Evolutionary conservation across 371 early-diverging fungal genomes (phyloP), one percentile per base, ranked within the genome.

Genomic region (Basidiobolus meristosporus): DNA sequence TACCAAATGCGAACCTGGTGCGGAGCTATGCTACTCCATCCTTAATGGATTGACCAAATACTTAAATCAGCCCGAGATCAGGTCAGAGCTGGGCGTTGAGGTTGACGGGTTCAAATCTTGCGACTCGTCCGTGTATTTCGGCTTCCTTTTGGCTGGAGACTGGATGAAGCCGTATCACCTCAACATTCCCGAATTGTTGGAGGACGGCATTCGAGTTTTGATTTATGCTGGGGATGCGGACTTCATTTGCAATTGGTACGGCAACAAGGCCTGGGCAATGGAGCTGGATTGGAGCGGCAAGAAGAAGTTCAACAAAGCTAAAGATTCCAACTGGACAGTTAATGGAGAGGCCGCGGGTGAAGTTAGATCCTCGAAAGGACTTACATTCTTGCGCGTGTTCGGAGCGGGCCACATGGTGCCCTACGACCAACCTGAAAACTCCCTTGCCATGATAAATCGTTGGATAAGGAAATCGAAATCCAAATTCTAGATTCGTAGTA

Each of bases 401-500:
- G 82, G 75, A 33, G 91, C 86, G 29, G 95, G 91, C 10, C 91
- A 90, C 47, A 86, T 89, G 88, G 68, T 62, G 45, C 79, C 72
- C 7, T 73, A 67, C 38, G 78, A 73, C 46, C 75, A 77, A 51
- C 70, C 70, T 12, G 62, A 51, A 35, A 63, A 51, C 46, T 51
- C 66, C 15, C 47, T 65, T 15, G 72, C 73, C 38, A 59, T 77
- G 56, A 50, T 72, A 36, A 55, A 59, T 33, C 51, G 65, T 23
- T 73, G 76, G 76, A 38, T 76, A 5, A 23, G 43, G 2, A 49
- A 59, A 5, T 16, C 14, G 34, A 34, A 18, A 7, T 34, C 14
- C 34, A n/a, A 7, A 6, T 14, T n/a, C 5, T 34, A 34, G 12
- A 34, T 34, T 10, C n/a, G 31, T 10, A 31, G 31, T 31, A n/a